These are phyloP conservation scores for Millerozyma miso DNA, from an alignment of 805 yeast genomes.

Conservation along the genomic window DNA sequence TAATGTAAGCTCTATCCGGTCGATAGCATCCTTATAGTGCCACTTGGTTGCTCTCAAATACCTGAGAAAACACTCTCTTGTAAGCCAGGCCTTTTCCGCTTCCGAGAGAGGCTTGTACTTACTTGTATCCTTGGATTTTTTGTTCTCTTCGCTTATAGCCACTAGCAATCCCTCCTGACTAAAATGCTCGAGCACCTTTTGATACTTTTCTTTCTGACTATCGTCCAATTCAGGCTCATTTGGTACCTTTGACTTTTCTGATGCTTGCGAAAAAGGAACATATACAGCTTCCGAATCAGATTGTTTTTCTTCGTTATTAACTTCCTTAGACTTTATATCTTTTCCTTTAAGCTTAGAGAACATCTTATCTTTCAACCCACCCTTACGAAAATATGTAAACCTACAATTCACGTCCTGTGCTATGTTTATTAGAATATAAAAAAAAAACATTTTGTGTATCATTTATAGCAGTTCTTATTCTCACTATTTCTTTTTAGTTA, in stretches of 20 bases:
- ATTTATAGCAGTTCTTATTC: background rate
- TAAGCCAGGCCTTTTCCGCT: constrained; percentile 85
- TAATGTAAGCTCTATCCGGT: constrained; percentile 69
- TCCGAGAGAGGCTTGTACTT: constrained; percentile 23
- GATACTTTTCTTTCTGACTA: constrained; percentile 58
- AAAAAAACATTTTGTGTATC: background rate
- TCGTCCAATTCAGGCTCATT: constrained; percentile 47
- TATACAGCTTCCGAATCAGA: constrained; percentile 9
- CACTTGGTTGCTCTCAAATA: constrained; percentile 94
- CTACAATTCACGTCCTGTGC: no score
- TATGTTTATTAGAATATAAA: no score
- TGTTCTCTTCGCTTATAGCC: constrained; percentile 47
- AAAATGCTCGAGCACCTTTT: constrained; percentile 61
- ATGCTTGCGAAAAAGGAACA: constrained; percentile 18
- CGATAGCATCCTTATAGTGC: constrained; percentile 66
- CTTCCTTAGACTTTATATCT: constrained; percentile 8
- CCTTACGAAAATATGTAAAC: no score
- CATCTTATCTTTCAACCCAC: no score
- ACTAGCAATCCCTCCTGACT: constrained; percentile 46
- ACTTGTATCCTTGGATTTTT: constrained; percentile 35
- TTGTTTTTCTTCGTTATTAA: constrained; percentile 1
- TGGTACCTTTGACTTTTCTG: constrained; percentile 39
- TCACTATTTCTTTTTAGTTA: background rate
- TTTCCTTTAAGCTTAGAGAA: constrained; percentile 15
- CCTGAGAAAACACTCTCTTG: constrained; percentile 85